These are phyloP conservation scores for Solanum raphanifolium DNA, from an alignment of 257 asterid genomes.

Conservation along the genomic window DNA sequence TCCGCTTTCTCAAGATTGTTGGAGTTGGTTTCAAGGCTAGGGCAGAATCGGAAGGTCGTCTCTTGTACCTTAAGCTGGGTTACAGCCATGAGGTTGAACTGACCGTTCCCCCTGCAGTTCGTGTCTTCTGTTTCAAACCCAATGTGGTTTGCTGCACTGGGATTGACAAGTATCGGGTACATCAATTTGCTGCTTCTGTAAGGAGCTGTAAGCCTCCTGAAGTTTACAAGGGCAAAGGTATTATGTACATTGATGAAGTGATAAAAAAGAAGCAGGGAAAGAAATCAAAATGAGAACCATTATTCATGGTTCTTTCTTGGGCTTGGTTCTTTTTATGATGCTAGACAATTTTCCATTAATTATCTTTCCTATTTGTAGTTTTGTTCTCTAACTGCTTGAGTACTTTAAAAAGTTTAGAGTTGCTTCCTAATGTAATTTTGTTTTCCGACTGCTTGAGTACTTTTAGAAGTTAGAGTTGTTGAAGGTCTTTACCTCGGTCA, in stretches of 20 bases:
- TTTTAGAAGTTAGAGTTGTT: background rate
- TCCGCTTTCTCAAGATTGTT: conserved; percentile 54
- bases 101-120: conserved; percentile 53
- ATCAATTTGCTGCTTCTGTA: conserved; percentile 57
- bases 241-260: conserved; percentile 66
- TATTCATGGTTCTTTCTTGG: background rate
- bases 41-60: conserved; percentile 72
- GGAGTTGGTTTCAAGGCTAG: conserved; percentile 84
- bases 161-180: conserved; percentile 57
- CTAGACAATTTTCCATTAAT: background rate
- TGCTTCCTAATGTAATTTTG: background rate
- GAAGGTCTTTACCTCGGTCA: background rate
- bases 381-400: too few relatives aligned
- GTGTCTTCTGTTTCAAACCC: conserved; percentile 56
- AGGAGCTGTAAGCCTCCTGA: conserved; percentile 67
- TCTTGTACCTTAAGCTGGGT: conserved; percentile 57
- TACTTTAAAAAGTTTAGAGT: too few relatives aligned
- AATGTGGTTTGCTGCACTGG: conserved; percentile 57
- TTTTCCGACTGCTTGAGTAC: background rate
- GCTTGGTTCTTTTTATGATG: background rate
- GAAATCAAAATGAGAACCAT: conserved; percentile 34
- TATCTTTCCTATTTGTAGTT: background rate
- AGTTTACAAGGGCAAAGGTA: conserved; percentile 61
- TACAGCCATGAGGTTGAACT: conserved; percentile 69
- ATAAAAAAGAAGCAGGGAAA: conserved; percentile 66